Conservation (phyloP, 129 eudicot species). For the Helichrysum umbraculigerum region DNA sequence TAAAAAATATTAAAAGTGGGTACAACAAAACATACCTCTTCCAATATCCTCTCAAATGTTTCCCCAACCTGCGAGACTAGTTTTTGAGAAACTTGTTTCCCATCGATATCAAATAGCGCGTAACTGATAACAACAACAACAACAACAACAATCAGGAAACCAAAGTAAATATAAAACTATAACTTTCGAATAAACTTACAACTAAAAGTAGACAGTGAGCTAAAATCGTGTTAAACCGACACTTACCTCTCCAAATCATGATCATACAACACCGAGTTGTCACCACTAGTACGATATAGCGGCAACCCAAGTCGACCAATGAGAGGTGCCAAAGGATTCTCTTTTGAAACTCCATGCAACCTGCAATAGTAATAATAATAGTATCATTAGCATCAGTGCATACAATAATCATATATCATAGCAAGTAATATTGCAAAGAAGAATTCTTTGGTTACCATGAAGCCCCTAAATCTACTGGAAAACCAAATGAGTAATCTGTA, state of each 20-base stretch:
- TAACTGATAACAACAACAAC: constrained; percentile 47
- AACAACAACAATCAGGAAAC: constrained; percentile 4
- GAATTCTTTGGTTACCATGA: constrained; percentile 61
- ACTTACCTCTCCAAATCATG: constrained; percentile 91
- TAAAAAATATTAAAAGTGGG: background rate
- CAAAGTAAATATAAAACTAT: background rate
- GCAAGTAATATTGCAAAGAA: background rate
- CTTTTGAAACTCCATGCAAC: constrained; percentile 97
- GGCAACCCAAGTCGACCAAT: constrained; percentile 90
- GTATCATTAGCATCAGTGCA: background rate
- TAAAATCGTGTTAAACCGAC: background rate
- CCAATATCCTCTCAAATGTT: constrained; percentile 69
- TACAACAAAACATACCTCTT: constrained; percentile 57
- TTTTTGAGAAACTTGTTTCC: constrained; percentile 84
- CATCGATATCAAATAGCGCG: constrained; percentile 80
- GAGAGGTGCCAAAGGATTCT: constrained; percentile 94
- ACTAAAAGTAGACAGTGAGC: background rate
- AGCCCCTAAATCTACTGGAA: constrained; percentile 95
- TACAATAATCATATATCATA: background rate
- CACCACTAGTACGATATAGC: constrained; percentile 94
- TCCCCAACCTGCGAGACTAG: constrained; percentile 80
- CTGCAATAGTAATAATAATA: constrained; percentile 33
- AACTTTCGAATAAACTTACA: background rate
- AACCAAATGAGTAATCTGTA: constrained; percentile 93
- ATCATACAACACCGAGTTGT: constrained; percentile 95